Percentiles rank a stretch among this genome's conserved stretches.
phyloP scores from a whole-genome alignment of 2,329 filamentous ascomycete species.

The Phialophora chinensis region DNA sequence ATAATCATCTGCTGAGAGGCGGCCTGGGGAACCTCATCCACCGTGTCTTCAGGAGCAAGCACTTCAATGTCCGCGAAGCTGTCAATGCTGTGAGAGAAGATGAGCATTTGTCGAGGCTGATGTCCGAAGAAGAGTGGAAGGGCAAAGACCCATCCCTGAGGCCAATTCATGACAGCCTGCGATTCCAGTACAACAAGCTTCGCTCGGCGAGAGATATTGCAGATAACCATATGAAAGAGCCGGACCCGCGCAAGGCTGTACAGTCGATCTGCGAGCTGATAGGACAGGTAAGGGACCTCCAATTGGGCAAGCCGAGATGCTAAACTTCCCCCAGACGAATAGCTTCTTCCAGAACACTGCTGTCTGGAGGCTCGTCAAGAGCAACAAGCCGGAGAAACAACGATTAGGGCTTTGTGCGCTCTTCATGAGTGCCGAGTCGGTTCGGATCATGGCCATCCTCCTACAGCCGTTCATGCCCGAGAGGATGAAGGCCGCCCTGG shows the following conservation, averaged over 20 bases:
- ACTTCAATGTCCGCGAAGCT: slow-evolving; percentile 70
- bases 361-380: slow-evolving; percentile 67
- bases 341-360: slow-evolving; percentile 66
- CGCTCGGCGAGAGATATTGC: slow-evolving; percentile 17
- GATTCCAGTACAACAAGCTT: slow-evolving; percentile 13
- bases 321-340: slow-evolving; percentile 62
- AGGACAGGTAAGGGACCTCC: slow-evolving; percentile 56
- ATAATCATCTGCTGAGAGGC: slow-evolving; percentile 77
- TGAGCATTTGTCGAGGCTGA: slow-evolving; percentile 26
- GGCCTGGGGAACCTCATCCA: slow-evolving; percentile 81
- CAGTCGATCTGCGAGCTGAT: slow-evolving; percentile 68
- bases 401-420: slow-evolving; percentile 64
- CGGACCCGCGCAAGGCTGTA: slow-evolving; percentile 70
- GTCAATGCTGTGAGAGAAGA: slow-evolving; percentile 53
- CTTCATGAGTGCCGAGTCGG: slow-evolving; percentile 73
- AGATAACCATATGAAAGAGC: slow-evolving; percentile 36
- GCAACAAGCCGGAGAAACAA: slow-evolving; percentile 43
- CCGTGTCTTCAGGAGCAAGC: slow-evolving; percentile 70
- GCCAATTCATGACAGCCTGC: slow-evolving; percentile 14
- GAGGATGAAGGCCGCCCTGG: slow-evolving; percentile 74
- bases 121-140: slow-evolving; percentile 42
- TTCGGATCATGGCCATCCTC: slow-evolving; percentile 81
- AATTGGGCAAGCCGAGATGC: slow-evolving; percentile 6
- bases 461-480: slow-evolving; percentile 89
- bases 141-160: slow-evolving; percentile 47